Evolutionary conservation across 2,329 filamentous ascomycete species (phyloP).

Genomic region (Colletotrichum lupini): DNA sequence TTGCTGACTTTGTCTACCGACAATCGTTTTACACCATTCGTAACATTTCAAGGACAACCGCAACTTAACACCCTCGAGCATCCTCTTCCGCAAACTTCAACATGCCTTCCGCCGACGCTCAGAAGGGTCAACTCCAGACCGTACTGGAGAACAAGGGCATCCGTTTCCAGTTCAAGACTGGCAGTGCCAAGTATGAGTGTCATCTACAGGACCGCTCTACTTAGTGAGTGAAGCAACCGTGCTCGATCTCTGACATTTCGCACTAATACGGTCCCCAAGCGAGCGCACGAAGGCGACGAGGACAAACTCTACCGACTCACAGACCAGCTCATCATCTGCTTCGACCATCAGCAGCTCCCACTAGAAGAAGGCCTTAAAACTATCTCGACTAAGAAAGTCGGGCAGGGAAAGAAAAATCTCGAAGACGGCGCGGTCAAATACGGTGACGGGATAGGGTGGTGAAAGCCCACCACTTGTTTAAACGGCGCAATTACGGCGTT

Average conservation of each 20-base stretch:
- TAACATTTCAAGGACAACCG: neutral
- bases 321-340: conserved; percentile 39
- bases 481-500: conserved; percentile 19
- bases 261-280: conserved; percentile 42
- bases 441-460: neutral
- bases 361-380: neutral
- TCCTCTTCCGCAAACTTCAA: neutral
- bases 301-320: conserved; percentile 49
- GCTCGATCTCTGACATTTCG: neutral
- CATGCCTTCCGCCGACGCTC: conserved; percentile 25
- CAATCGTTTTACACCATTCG: neutral
- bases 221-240: conserved; percentile 50
- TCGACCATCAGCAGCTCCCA: conserved; percentile 41
- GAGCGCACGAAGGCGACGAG: conserved; percentile 53
- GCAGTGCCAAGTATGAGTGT: conserved; percentile 51
- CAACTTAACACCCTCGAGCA: neutral
- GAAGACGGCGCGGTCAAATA: neutral
- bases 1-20: neutral
- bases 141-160: conserved; percentile 43
- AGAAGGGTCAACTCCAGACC: conserved; percentile 21
- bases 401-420: neutral
- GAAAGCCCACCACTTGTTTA: neutral
- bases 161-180: conserved; percentile 59
- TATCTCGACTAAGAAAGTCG: neutral
- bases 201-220: conserved; percentile 55